Base-by-base conservation (phyloP, 164 flowering plant species). In the Brasenia schreberi region DNA sequence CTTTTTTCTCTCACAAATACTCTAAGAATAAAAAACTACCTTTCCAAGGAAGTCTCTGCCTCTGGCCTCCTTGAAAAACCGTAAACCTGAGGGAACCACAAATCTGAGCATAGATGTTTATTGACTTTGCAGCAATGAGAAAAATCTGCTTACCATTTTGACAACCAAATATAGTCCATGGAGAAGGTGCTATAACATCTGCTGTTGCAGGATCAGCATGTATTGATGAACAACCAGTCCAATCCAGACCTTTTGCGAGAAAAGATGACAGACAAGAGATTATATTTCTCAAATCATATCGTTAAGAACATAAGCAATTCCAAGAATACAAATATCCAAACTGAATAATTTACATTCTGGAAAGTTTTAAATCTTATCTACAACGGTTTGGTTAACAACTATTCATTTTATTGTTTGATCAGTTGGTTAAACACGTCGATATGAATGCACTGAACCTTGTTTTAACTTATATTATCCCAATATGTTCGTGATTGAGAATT, bases 81-180 rank as follows among this genome's bases (percentile, higher is more conserved):
- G 79, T 59, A 92, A 73, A 6, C 98, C 98, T 92, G 83, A 70
- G 72, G 5, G 63, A 61, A 61, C 23, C 12, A 61, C 7, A n/a
- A 11, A 61, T 61, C 63, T 18, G 33, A 61, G 33, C 12, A 23
- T 18, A 61, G 63, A 7, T 18, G 33, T 18, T 61, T 61, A 12
- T 10, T 18, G 18, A 64, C 27, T 63, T 43, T 39, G 23, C 66
- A 69, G 42, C 64, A 19, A 18, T 67, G 43, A 68, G 11, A n/a
- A 71, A 49, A 10, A 18, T 60, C 17, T 18, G 58, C 53, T 16
- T 18, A 84, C 96, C 97, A 82, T 91, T 89, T 68, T 89, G 86
- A 71, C 97, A 91, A 56, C 97, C 97, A 74, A 91, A 91, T 52
- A 91, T 91, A 71, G 82, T 86, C 97, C 97, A 91, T 60, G 92